Conservation (phyloP, 1,139 yeast genomes). For the Yamadazyma membranifaciens region DNA sequence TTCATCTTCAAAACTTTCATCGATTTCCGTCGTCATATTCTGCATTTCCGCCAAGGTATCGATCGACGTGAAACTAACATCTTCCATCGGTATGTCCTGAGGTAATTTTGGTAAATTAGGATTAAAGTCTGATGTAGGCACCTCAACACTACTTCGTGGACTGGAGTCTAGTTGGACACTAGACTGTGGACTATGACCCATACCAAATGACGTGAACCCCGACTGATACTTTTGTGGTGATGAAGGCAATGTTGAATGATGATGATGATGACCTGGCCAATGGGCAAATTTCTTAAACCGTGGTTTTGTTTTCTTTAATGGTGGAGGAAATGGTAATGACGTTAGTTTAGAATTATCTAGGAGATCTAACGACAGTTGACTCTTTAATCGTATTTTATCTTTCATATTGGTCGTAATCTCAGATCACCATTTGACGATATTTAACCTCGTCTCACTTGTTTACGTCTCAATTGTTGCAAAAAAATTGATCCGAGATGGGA, state of each 20-base stretch:
- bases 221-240: neutral
- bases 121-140: conserved; percentile 4
- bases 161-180: neutral
- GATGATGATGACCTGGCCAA: neutral
- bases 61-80: conserved; percentile 16
- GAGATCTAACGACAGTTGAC: conserved; percentile 57
- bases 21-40: conserved; percentile 18
- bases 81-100: conserved; percentile 10
- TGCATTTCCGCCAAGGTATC: conserved; percentile 14
- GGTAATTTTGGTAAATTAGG: conserved; percentile 2
- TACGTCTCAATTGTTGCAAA: neutral
- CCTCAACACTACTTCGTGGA: neutral
- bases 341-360: conserved; percentile 62
- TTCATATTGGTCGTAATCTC: neutral
- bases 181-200: neutral
- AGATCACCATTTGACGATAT: neutral
- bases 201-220: neutral
- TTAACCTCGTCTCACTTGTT: neutral
- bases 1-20: conserved; percentile 31
- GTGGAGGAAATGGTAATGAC: conserved; percentile 66
- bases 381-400: neutral
- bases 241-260: neutral
- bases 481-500: neutral
- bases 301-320: conserved; percentile 23
- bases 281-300: neutral